A percentile compares a stretch with the other conserved stretches of the same genome.
These are phyloP conservation scores for Aspergillus sp. DNA, from an alignment of 2,329 filamentous ascomycete genomes.

Conservation along the genomic window DNA sequence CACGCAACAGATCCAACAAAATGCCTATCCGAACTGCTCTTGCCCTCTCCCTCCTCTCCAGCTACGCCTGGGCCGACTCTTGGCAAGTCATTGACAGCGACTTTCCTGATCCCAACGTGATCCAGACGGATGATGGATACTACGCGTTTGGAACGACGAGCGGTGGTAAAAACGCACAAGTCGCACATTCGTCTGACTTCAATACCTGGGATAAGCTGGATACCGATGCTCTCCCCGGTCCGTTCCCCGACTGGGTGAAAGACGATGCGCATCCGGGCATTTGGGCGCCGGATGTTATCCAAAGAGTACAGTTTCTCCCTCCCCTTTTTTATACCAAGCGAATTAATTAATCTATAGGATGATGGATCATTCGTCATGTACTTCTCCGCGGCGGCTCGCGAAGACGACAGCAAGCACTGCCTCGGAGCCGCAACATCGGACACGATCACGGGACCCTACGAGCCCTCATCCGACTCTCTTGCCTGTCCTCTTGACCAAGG, in stretches of 20 bases:
- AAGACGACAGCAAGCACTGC: slow-evolving; percentile 49
- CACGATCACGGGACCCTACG: slow-evolving; percentile 51
- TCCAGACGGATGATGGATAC: slow-evolving; percentile 50
- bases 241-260: slow-evolving; percentile 49
- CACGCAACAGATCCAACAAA: not conserved
- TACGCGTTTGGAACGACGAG: slow-evolving; percentile 57
- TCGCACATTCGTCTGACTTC: slow-evolving; percentile 51
- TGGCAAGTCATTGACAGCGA: slow-evolving; percentile 37
- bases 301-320: slow-evolving; percentile 28
- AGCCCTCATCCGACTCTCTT: slow-evolving; percentile 44
- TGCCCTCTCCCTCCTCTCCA: not conserved
- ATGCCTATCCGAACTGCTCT: not conserved
- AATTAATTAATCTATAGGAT: slow-evolving; percentile 11
- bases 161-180: slow-evolving; percentile 52
- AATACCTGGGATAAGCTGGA: slow-evolving; percentile 48
- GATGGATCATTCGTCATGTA: slow-evolving; percentile 56
- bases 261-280: slow-evolving; percentile 42
- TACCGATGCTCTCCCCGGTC: slow-evolving; percentile 51
- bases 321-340: too few species aligned
- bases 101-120: slow-evolving; percentile 57
- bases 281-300: slow-evolving; percentile 61
- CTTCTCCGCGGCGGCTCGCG: slow-evolving; percentile 46
- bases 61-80: slow-evolving; percentile 13
- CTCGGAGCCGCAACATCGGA: slow-evolving; percentile 53
- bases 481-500: slow-evolving; percentile 52